Base-by-base conservation (phyloP, 148 eudicot species). In the Oxyria digyna region DNA sequence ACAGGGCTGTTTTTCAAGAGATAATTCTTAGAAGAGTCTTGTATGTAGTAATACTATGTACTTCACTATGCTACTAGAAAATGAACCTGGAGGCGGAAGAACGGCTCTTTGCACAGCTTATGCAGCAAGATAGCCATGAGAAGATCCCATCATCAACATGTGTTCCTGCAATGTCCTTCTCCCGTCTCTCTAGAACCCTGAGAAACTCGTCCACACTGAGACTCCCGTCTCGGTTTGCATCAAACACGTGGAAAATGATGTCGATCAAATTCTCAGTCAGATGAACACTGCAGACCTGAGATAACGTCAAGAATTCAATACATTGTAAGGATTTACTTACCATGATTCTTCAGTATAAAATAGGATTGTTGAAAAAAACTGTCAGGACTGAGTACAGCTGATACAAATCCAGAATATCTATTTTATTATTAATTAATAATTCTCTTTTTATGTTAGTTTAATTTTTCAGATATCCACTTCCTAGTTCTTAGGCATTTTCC, bases 131-230 rank as follows among this genome's bases (percentile, higher is more conserved):
- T 13, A 66, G 10, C 69, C 69, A 66, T 66, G 69, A n/a, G 23
- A 66, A 66, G 38, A 66, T 35, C 42, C 69, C 69, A 35, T 37
- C 69, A 1, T 66, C 69, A n/a, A 37, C 18, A 31, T 59, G 43
- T 7, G 14, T 20, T 3, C 69, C 69, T 66, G 43, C 69, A 66
- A 66, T 66, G 69, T 66, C 69, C 69, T 40, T 65, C 68, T 66
- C 69, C 45, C 69, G 69, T 37, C 17, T 66, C 69, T 66, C 69
- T 35, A 66, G 15, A 6, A 66, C 69, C 43, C 43, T 37, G 1
- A 66, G 26, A 41, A 66, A 66, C 69, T 66, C 69, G 29, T 38
- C 46, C 6, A 41, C 69, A 41, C 69, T 35, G 26, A 66, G 69
- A 38, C 23, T 66, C 15, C 29, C 45, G 20, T 66, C 69, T 38